Percentiles rank a stretch among this genome's conserved stretches.
Conservation (phyloP, 768 basidiomycete genomes). For the Leccinum aurantiacum region DNA sequence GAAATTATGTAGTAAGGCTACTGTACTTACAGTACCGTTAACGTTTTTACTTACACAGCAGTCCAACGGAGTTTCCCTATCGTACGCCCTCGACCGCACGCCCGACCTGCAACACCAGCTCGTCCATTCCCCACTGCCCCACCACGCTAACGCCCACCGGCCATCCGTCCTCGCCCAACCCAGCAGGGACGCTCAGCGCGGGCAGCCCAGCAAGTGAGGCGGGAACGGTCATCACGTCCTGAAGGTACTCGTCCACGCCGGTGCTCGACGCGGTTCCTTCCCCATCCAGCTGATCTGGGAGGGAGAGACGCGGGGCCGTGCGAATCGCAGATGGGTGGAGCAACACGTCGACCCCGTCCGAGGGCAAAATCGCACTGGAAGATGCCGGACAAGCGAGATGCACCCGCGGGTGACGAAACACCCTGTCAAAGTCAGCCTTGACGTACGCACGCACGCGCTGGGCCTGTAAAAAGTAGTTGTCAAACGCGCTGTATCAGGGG, state of each 20-base stretch:
- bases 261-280: slow-evolving; percentile 14
- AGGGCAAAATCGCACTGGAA: not conserved
- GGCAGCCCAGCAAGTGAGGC: slow-evolving; percentile 90
- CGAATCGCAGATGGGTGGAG: slow-evolving; percentile 86
- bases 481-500: slow-evolving; percentile 68
- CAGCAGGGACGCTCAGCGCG: slow-evolving; percentile 69
- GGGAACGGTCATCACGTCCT: slow-evolving; percentile 90
- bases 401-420: slow-evolving; percentile 62
- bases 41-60: not conserved
- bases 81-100: slow-evolving; percentile 38
- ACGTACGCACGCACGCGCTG: slow-evolving; percentile 74
- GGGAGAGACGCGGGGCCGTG: slow-evolving; percentile 68
- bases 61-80: slow-evolving; percentile 1
- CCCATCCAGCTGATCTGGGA: not conserved
- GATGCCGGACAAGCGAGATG: slow-evolving; percentile 32
- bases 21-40: no score
- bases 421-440: slow-evolving; percentile 66
- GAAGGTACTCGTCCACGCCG: slow-evolving; percentile 65
- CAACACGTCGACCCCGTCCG: slow-evolving; percentile 69
- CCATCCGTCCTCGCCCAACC: slow-evolving; percentile 59
- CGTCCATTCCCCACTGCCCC: slow-evolving; percentile 85
- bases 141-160: slow-evolving; percentile 82
- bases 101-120: slow-evolving; percentile 56
- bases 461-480: slow-evolving; percentile 96
- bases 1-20: no score